Conservation (phyloP, 192 early-diverging fungal genomes). For the Piromyces finnis region DNA sequence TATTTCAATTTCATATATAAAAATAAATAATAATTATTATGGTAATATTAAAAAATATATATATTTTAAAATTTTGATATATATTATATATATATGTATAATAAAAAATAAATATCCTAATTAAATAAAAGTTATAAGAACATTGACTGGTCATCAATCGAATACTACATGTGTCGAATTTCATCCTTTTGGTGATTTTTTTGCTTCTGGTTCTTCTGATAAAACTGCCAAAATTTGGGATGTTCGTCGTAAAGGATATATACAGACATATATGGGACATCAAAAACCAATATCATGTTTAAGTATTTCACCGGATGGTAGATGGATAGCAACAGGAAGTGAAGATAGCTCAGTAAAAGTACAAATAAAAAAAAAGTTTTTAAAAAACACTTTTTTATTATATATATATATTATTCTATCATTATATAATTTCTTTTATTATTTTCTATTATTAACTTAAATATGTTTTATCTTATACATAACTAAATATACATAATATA, state of each 20-base stretch:
- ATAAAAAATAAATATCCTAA: too few species aligned
- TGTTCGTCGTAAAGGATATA: slow-evolving; percentile 34
- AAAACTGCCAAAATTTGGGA: slow-evolving; percentile 40
- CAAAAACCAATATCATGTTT: slow-evolving; percentile 9
- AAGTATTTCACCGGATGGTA: slow-evolving; percentile 36
- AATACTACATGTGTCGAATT: slow-evolving; percentile 20
- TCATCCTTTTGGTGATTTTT: slow-evolving; percentile 51
- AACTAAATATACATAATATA: too few species aligned
- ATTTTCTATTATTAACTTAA: too few species aligned
- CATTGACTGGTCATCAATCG: slow-evolving; percentile 26
- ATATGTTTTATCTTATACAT: too few species aligned
- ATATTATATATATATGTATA: too few species aligned
- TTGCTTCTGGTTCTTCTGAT: slow-evolving; percentile 37
- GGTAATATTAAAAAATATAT: too few species aligned
- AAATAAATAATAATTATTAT: too few species aligned
- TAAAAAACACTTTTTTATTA: too few species aligned
- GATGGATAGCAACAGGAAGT: slow-evolving; percentile 20
- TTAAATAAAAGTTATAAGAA: slow-evolving; percentile 20
- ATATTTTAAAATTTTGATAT: too few species aligned
- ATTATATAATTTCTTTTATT: too few species aligned
- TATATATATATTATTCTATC: too few species aligned
- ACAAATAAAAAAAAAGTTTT: background rate
- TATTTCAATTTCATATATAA: too few species aligned
- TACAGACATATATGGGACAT: slow-evolving; percentile 35
- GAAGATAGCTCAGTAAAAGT: background rate